Conservation (phyloP, 805 yeast species). For the Yarrowia divulgata region DNA sequence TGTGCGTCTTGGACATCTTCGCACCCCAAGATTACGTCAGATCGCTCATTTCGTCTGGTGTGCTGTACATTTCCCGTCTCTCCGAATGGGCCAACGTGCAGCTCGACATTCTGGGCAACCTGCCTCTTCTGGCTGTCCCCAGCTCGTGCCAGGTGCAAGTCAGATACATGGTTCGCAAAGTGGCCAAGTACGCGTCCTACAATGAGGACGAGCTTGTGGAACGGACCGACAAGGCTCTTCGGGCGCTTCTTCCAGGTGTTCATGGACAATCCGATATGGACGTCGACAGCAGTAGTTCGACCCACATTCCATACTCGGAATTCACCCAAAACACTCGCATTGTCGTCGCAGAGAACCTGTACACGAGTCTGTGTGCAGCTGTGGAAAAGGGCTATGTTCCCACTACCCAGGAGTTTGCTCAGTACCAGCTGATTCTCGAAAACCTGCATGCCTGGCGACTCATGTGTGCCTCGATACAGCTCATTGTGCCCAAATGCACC, state of each 20-base stretch:
- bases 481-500: constrained; percentile 7
- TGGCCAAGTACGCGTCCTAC: constrained; percentile 12
- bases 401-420: constrained; percentile 15
- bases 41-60: constrained; percentile 83
- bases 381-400: constrained; percentile 18
- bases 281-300: background rate
- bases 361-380: background rate
- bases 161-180: constrained; percentile 23
- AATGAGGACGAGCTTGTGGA: constrained; percentile 11
- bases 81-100: constrained; percentile 52
- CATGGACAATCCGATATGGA: background rate
- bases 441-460: constrained; percentile 30
- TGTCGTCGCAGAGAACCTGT: constrained; percentile 15
- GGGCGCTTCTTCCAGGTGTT: background rate
- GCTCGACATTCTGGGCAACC: constrained; percentile 56
- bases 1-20: constrained; percentile 58
- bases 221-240: background rate
- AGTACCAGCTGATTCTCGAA: constrained; percentile 19
- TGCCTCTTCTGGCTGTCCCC: constrained; percentile 46
- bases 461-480: constrained; percentile 17
- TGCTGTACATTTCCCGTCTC: constrained; percentile 66
- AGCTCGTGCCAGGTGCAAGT: constrained; percentile 21
- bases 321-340: constrained; percentile 32
- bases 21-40: constrained; percentile 74
- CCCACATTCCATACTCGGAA: constrained; percentile 4